Conservation (phyloP, 2,329 filamentous ascomycete genomes). For the Chaetomium sp. region DNA sequence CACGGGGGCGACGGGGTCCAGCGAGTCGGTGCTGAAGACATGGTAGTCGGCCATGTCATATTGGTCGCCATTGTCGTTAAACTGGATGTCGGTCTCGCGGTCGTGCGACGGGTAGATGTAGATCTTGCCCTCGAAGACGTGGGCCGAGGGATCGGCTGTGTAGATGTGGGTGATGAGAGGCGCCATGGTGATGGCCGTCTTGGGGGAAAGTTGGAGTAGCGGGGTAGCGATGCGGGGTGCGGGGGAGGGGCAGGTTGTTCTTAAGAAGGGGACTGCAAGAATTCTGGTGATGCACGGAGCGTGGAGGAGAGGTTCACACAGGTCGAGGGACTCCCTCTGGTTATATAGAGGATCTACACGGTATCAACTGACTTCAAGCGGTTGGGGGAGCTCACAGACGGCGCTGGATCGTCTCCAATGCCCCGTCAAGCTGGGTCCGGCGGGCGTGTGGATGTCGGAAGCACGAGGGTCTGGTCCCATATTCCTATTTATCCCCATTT, state of each 20-base stretch:
- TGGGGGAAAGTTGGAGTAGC: slow-evolving; percentile 26
- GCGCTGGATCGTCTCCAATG: neutral
- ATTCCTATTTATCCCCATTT: slow-evolving; percentile 45
- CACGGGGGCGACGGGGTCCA: slow-evolving; percentile 60
- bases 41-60: slow-evolving; percentile 86
- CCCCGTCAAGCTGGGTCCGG: slow-evolving; percentile 26
- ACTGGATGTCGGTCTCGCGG: slow-evolving; percentile 70
- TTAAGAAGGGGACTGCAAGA: neutral
- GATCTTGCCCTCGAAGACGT: slow-evolving; percentile 73
- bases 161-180: slow-evolving; percentile 75
- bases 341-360: slow-evolving; percentile 21
- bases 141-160: slow-evolving; percentile 78
- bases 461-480: slow-evolving; percentile 28
- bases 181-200: slow-evolving; percentile 42
- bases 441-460: slow-evolving; percentile 34
- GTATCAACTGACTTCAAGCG: neutral
- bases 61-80: slow-evolving; percentile 84
- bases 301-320: neutral
- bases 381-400: neutral
- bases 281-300: neutral
- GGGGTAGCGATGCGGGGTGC: slow-evolving; percentile 22
- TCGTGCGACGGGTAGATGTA: slow-evolving; percentile 85
- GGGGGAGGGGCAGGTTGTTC: slow-evolving; percentile 4
- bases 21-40: slow-evolving; percentile 62
- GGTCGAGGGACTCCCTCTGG: neutral